A percentile compares a stretch with the other conserved stretches of the same genome.
Evolutionary conservation across 1,284 basidiomycete species (phyloP).

Genomic region (Ceratobasidium sp.): DNA sequence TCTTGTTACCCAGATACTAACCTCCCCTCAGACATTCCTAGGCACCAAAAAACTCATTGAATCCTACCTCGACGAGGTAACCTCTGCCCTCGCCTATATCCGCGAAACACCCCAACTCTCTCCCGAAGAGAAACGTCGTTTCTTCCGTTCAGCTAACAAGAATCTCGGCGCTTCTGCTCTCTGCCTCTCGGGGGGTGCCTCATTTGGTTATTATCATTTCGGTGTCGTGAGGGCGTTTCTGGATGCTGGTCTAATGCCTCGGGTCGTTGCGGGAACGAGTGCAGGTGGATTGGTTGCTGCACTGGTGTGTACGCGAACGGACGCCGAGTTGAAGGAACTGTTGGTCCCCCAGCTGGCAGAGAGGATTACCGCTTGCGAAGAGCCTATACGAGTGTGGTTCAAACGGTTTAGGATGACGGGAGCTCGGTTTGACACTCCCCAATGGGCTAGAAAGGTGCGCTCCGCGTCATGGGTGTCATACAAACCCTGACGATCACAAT

Average conservation of each 20-base stretch:
- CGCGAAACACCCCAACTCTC: slow-evolving; percentile 75
- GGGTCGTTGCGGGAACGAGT: slow-evolving; percentile 84
- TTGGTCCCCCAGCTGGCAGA: slow-evolving; percentile 84
- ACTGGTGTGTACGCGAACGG: slow-evolving; percentile 84
- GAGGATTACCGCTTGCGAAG: slow-evolving; percentile 90
- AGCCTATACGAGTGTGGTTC: slow-evolving; percentile 79
- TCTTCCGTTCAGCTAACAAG: slow-evolving; percentile 88
- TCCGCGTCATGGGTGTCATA: slow-evolving; percentile 10
- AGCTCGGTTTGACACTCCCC: slow-evolving; percentile 88
- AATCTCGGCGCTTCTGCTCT: slow-evolving; percentile 91
- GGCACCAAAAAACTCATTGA: slow-evolving; percentile 90
- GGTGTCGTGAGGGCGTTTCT: slow-evolving; percentile 93
- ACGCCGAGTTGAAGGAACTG: slow-evolving; percentile 82
- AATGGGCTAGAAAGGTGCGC: slow-evolving; percentile 88
- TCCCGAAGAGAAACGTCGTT: slow-evolving; percentile 87
- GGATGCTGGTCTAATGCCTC: slow-evolving; percentile 85
- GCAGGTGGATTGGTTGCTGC: slow-evolving; percentile 93
- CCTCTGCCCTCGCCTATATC: slow-evolving; percentile 74
- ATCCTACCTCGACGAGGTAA: slow-evolving; percentile 84
- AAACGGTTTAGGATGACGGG: slow-evolving; percentile 86
- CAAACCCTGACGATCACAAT: slow-evolving; percentile 46
- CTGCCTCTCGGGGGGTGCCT: slow-evolving; percentile 92
- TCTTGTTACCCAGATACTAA: slow-evolving; percentile 10
- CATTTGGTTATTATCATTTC: slow-evolving; percentile 93
- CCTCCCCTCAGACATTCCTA: slow-evolving; percentile 72